Percentiles rank a stretch among this genome's conserved stretches.
These are phyloP conservation scores for Geotrichum fermentans DNA, from an alignment of 1,139 yeast species.

Conservation along the genomic window DNA sequence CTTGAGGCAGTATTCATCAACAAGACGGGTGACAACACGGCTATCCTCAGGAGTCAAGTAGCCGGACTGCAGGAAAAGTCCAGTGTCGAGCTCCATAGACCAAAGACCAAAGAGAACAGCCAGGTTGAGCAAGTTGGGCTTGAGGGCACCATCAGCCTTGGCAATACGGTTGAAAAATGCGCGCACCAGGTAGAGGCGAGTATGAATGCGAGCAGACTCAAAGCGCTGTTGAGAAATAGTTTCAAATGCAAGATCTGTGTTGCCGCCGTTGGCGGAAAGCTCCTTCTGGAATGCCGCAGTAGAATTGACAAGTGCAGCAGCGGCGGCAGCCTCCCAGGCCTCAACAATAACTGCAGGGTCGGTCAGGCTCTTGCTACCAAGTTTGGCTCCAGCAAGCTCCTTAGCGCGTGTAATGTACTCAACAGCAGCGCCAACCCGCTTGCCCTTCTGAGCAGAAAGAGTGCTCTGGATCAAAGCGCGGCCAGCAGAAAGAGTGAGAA, in stretches of 20 bases:
- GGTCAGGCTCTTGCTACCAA: conserved; percentile 24
- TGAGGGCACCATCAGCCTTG: conserved; percentile 29
- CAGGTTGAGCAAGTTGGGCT: conserved; percentile 44
- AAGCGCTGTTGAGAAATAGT: conserved; percentile 37
- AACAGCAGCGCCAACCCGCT: conserved; percentile 28
- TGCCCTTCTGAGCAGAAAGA: conserved; percentile 29
- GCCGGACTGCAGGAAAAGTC: conserved; percentile 64
- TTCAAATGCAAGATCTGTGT: conserved; percentile 36
- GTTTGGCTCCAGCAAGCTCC: conserved; percentile 25
- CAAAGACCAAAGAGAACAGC: conserved; percentile 62
- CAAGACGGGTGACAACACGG: conserved; percentile 35
- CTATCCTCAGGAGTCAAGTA: conserved; percentile 44
- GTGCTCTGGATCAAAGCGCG: conserved; percentile 34
- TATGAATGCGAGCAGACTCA: conserved; percentile 37
- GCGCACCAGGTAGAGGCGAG: conserved; percentile 32
- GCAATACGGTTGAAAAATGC: conserved; percentile 33
- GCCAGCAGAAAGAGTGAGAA: conserved; percentile 77
- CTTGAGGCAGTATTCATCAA: conserved; percentile 37
- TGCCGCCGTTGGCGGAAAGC: conserved; percentile 25
- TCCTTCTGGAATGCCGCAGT: conserved; percentile 26
- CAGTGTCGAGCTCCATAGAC: conserved; percentile 70
- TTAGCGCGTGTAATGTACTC: conserved; percentile 24
- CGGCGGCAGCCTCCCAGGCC: conserved; percentile 40
- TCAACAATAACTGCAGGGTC: conserved; percentile 32
- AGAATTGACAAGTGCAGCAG: conserved; percentile 32